Evolutionary conservation across 768 basidiomycete genomes (phyloP).

Genomic region (Sistotremastrum suecicum): DNA sequence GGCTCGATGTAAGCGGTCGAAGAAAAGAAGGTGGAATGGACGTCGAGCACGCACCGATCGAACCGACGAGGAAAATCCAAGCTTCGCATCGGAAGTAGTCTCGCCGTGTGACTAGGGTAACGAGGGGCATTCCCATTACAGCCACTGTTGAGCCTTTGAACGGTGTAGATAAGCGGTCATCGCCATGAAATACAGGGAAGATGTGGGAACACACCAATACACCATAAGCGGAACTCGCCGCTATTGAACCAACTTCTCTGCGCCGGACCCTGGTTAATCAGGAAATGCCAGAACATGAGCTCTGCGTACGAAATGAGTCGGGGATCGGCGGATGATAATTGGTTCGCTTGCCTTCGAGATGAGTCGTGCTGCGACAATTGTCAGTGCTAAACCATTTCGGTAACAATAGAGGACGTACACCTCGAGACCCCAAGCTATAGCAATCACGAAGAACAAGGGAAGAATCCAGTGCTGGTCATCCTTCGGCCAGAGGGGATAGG

Average conservation of each 20-base stretch:
- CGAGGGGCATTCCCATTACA: constrained; percentile 59
- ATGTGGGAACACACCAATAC: constrained; percentile 31
- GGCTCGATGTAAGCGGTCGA: too few species aligned
- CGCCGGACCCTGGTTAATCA: constrained; percentile 60
- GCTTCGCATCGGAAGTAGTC: constrained; percentile 42
- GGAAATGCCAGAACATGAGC: constrained; percentile 71
- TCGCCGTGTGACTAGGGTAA: constrained; percentile 42
- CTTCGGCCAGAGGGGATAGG: constrained; percentile 35
- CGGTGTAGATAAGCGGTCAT: neutral
- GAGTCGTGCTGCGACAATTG: constrained; percentile 41
- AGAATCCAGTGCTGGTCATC: constrained; percentile 40
- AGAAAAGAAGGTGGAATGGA: too few species aligned
- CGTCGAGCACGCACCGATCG: constrained; percentile 9
- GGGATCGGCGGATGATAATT: neutral
- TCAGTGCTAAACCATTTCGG: neutral
- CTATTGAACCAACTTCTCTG: constrained; percentile 69
- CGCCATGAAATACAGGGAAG: neutral
- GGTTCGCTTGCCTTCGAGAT: constrained; percentile 51
- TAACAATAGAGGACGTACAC: constrained; percentile 32
- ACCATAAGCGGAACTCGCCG: constrained; percentile 67
- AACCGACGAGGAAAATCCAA: constrained; percentile 66
- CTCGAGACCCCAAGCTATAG: constrained; percentile 65
- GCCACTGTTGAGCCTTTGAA: constrained; percentile 45
- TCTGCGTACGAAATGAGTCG: constrained; percentile 26
- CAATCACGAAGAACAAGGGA: constrained; percentile 57